Percentiles rank a stretch among this genome's conserved stretches.
Evolutionary conservation across 192 early-diverging fungal genomes (phyloP).

Genomic region (Spinellus fusiger): DNA sequence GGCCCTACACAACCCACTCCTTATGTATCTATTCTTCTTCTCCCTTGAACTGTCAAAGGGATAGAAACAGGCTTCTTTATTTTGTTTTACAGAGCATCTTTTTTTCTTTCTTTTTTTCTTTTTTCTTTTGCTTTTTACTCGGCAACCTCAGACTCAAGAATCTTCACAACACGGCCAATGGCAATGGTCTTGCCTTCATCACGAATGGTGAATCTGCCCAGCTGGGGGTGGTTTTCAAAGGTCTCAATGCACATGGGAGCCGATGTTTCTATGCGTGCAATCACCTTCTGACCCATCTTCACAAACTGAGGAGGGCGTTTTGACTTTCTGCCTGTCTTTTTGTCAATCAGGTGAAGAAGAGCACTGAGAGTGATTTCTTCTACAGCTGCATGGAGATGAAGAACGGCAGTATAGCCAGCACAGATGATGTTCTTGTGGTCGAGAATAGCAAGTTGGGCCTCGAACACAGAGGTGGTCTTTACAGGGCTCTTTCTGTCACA

Average conservation of each 20-base stretch:
- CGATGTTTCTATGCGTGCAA: conserved; percentile 76
- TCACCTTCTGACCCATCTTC: conserved; percentile 85
- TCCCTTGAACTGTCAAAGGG: background rate
- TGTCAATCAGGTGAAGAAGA: conserved; percentile 88
- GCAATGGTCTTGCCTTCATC: conserved; percentile 97
- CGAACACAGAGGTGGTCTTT: conserved; percentile 71
- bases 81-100: background rate
- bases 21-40: too few relatives aligned
- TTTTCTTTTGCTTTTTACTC: conserved; percentile 5
- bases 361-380: conserved; percentile 83
- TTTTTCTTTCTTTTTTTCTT: background rate
- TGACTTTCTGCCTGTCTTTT: conserved; percentile 85
- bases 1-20: too few relatives aligned
- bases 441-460: conserved; percentile 83
- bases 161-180: conserved; percentile 89
- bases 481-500: conserved; percentile 75
- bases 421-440: conserved; percentile 96
- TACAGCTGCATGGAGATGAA: conserved; percentile 83
- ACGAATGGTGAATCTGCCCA: conserved; percentile 97
- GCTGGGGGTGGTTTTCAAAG: conserved; percentile 79
- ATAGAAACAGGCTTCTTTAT: background rate
- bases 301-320: conserved; percentile 89
- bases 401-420: conserved; percentile 89
- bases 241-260: conserved; percentile 82
- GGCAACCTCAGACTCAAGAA: conserved; percentile 35